Base-by-base conservation (phyloP, 1,139 yeast species). In the Hansenula sp. region DNA sequence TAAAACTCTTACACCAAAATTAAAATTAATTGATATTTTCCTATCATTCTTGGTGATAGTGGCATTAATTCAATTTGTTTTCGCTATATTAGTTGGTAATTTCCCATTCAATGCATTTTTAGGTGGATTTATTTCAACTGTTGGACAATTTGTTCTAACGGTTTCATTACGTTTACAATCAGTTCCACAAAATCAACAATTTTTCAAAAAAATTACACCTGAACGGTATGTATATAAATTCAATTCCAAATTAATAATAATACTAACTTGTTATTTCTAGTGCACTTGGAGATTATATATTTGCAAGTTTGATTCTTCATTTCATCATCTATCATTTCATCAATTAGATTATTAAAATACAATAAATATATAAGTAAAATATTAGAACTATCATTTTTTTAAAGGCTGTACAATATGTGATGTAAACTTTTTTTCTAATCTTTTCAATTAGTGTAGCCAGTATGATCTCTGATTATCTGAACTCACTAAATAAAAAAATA, bases 91-190 rank as follows among this genome's bases (percentile, higher is more conserved):
- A 14, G 78, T 89, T 40, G 96, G 97, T 25, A 87, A 79, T 54
- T 94, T 83, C 72, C 99, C 99, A 18, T 92, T 94, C 74, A 92
- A 92, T 65, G 97, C 97, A 26, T 92, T 92, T 59, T 72, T 92
- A 45, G 94, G 96, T 22, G 98, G 98, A 1, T 92, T 92, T 59
- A 77, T 85, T 44, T 71, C 89, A 30, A 87, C 97, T 44, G 97
- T 92, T 43, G 97, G 96, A 14, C 98, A 94, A 63, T 92, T 94
- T 60, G 97, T 92, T 29, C 74, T 92, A 48, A 77, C 95, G 14
- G 84, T 83, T 38, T 75, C 83, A 47, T 72, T 92, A 56, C 73
- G 98, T 55, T 73, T 90, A 57, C 97, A 90, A 60, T 69, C 73
- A 29, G 66, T 70, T 32, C 58, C 63, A 10, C 61, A 58, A 21